Evolutionary conservation across 805 yeast genomes (phyloP), one percentile per base, ranked within the genome.

Genomic region (Kazachstania kunashirensis): DNA sequence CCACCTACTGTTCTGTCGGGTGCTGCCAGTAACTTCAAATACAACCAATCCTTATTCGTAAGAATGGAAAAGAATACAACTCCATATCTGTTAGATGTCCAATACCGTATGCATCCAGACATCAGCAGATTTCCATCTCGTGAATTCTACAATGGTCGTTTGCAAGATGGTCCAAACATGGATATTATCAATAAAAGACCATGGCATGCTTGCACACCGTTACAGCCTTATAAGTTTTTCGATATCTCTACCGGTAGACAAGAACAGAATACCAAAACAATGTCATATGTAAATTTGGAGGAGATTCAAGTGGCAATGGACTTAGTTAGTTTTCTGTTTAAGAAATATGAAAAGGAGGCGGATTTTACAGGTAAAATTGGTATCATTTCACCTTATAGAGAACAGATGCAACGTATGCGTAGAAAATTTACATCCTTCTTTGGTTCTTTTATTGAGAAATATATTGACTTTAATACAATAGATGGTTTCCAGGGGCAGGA

Each of bases 401-500:
- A 84, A 46, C 99, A 92, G 54, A 75, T 85, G 28, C 50, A 67
- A 24, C 62, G 69, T 2, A 52, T 92, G 39, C 73, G 73, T 44
- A 66, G 69, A 14, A 57, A 67, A 1, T 89, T 92, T 50, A 55
- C 62, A 5, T 63, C 65, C 12, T 63, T 64, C 37, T 81, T 71
- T 50, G 97, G 97, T 9, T 63, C 63, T 2, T 52, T 63, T 3
- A 79, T 89, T 24, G 56, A 70, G 14, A 68, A 72, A 21, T 78
- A 73, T 36, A 75, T 94, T 33, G 94, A 84, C 53, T 86, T 92
- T 62, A 86, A 88, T 53, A 85, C 99, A 0, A 86, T 92, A 42
- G 99, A 92, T 68, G 98, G 97, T 1, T 92, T 88, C 56, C 99
- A 86, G 64, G 96, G 95, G 45, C 97, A 92, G 59, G 99, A 92